Conservation (phyloP, 768 basidiomycete species). For the Boletus insuetus region DNA sequence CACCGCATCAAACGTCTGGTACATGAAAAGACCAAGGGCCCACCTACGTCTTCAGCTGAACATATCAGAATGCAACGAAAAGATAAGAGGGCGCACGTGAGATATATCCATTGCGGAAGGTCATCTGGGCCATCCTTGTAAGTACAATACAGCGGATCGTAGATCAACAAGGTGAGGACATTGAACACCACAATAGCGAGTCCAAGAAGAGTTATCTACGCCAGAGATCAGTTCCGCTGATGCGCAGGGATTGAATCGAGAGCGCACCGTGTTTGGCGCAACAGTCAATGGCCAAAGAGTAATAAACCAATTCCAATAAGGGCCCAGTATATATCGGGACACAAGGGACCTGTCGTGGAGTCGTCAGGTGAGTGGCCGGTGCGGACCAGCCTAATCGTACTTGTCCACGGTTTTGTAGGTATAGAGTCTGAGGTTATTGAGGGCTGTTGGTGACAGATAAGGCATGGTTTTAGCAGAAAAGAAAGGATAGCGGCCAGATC, state of each 20-base stretch:
- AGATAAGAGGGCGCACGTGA: constrained; percentile 57
- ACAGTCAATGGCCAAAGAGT: constrained; percentile 81
- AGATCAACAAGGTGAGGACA: constrained; percentile 77
- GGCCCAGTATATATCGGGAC: constrained; percentile 73
- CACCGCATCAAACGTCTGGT: constrained; percentile 87
- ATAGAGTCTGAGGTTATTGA: constrained; percentile 74
- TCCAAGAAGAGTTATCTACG: constrained; percentile 88
- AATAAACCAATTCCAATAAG: constrained; percentile 92
- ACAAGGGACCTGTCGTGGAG: constrained; percentile 59
- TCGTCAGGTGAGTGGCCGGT: neutral
- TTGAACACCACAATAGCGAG: constrained; percentile 80
- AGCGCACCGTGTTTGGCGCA: constrained; percentile 84
- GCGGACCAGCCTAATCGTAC: constrained; percentile 38
- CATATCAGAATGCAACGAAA: neutral
- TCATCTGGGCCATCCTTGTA: constrained; percentile 59
- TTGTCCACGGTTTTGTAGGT: constrained; percentile 81
- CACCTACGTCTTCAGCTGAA: constrained; percentile 49
- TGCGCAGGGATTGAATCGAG: neutral
- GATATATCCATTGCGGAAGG: constrained; percentile 86
- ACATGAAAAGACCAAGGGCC: constrained; percentile 84
- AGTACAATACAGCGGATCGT: constrained; percentile 74
- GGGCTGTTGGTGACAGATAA: constrained; percentile 63
- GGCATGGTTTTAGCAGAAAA: constrained; percentile 40
- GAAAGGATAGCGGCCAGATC: no score
- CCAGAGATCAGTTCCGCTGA: neutral